Percentiles rank a stretch among this genome's conserved stretches.
phyloP scores from a whole-genome alignment of 2,329 filamentous ascomycete species.

The Penicillium sp. region DNA sequence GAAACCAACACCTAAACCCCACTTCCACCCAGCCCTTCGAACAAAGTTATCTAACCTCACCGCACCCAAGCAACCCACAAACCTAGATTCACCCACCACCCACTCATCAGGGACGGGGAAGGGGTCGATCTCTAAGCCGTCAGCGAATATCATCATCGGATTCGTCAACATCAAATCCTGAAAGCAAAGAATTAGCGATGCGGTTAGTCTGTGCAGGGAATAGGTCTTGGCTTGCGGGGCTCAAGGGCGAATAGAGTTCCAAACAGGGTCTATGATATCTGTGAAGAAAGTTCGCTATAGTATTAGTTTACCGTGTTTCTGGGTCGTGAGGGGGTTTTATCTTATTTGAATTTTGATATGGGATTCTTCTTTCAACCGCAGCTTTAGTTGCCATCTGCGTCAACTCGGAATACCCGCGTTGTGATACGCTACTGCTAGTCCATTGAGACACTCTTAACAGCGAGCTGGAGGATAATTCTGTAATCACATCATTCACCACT shows the following conservation, averaged over 20 bases:
- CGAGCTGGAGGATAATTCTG: no score
- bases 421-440: no score
- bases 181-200: not conserved
- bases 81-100: not conserved
- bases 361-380: not conserved
- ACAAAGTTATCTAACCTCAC: slow-evolving; percentile 8
- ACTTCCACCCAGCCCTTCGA: not conserved
- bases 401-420: no score
- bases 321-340: no score
- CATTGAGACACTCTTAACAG: no score
- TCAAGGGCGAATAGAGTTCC: not conserved
- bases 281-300: not conserved
- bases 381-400: no score
- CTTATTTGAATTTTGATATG: not conserved
- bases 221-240: slow-evolving; percentile 2
- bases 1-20: not conserved
- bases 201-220: not conserved
- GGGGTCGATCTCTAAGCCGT: not conserved
- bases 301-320: not conserved
- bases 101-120: slow-evolving; percentile 2
- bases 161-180: not conserved
- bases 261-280: no score
- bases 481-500: no score
- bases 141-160: not conserved
- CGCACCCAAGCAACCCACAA: not conserved